A percentile compares a stretch with the other conserved stretches of the same genome.
phyloP scores from a whole-genome alignment of 345 rosid species.

The Diplotaxis tenuifolia region DNA sequence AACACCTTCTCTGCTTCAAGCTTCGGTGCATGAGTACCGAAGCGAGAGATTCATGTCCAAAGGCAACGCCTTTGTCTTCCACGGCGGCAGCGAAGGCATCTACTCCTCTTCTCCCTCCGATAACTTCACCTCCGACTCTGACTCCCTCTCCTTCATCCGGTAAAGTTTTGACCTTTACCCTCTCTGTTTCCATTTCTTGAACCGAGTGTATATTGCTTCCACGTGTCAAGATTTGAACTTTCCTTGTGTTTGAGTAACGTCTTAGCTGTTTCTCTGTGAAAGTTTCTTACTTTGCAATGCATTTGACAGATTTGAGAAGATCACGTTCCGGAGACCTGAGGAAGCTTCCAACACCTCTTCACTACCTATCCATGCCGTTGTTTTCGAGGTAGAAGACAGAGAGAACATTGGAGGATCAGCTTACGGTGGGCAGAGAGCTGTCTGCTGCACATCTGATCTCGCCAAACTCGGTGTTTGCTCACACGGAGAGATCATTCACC shows the following conservation, averaged over 20 bases:
- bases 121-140: conserved; percentile 38
- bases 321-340: conserved; percentile 55
- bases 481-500: conserved; percentile 74
- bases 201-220: not conserved
- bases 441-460: conserved; percentile 87
- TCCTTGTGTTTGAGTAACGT: not conserved
- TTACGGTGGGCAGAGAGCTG: conserved; percentile 97
- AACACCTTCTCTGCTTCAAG: conserved; percentile 36
- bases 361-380: conserved; percentile 61
- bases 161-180: no score
- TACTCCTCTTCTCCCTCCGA: conserved; percentile 55
- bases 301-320: conserved; percentile 73
- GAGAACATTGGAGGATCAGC: conserved; percentile 92
- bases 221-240: not conserved
- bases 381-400: conserved; percentile 84
- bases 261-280: conserved; percentile 6
- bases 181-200: not conserved
- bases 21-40: conserved; percentile 84
- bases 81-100: conserved; percentile 95
- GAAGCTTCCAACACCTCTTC: conserved; percentile 53
- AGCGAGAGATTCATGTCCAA: conserved; percentile 65
- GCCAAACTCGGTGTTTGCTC: conserved; percentile 81
- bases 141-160: conserved; percentile 65
- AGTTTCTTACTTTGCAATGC: conserved; percentile 5
- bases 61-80: conserved; percentile 92